Evolutionary conservation across 139 green algal species (phyloP).

Genomic region (Pseudopediastrum boryanum): DNA sequence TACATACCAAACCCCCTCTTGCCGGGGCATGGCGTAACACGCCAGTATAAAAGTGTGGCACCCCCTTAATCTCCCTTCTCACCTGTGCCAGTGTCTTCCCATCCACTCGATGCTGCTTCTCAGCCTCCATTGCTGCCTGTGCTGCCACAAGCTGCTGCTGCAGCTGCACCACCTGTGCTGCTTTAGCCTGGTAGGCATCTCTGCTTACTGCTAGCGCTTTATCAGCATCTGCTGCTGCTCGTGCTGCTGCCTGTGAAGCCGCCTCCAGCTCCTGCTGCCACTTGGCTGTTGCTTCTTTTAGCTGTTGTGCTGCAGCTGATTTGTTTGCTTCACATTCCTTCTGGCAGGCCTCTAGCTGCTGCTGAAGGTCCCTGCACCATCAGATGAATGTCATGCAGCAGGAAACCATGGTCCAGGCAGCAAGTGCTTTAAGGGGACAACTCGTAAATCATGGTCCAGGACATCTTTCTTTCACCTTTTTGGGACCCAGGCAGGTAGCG

Average conservation of each 20-base stretch:
- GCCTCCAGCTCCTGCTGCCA: conserved; percentile 17
- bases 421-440: neutral
- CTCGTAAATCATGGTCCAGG: neutral
- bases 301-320: conserved; percentile 1
- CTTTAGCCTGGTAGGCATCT: neutral
- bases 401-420: neutral
- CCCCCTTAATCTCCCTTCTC: no score
- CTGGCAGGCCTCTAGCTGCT: conserved; percentile 3
- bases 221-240: conserved; percentile 14
- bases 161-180: conserved; percentile 25
- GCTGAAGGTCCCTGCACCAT: conserved; percentile 19
- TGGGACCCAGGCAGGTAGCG: neutral
- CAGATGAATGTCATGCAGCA: neutral
- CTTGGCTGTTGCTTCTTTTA: conserved; percentile 17
- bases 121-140: neutral
- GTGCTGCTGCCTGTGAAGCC: neutral
- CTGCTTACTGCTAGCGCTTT: conserved; percentile 6
- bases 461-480: neutral
- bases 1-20: neutral
- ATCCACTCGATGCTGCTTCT: neutral
- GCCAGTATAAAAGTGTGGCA: neutral
- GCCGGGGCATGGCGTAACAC: neutral
- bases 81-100: conserved; percentile 6
- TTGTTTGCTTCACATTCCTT: no score
- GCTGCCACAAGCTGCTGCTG: conserved; percentile 5